Conservation (phyloP, 495 filamentous ascomycete species). For the Tuber magnatum region DNA sequence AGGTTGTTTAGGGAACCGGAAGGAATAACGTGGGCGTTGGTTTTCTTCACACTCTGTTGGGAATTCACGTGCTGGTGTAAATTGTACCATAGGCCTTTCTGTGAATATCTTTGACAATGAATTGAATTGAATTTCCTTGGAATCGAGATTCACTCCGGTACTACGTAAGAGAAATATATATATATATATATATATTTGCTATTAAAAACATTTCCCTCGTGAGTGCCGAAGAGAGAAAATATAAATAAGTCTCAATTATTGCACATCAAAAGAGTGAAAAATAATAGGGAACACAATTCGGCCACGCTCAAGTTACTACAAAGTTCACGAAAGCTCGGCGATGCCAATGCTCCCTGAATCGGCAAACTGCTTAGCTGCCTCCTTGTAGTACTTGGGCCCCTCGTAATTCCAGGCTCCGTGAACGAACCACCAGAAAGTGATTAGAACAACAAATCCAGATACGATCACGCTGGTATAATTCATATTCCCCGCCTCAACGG, state of each 20-base stretch:
- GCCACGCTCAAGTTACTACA: background rate
- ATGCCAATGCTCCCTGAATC: background rate
- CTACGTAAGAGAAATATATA: background rate
- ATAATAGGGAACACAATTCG: constrained; percentile 1
- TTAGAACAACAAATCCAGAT: constrained; percentile 50
- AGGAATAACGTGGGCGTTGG: background rate
- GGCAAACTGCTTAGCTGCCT: constrained; percentile 30
- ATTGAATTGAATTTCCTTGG: background rate
- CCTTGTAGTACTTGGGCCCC: constrained; percentile 49
- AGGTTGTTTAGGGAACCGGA: background rate
- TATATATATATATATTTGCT: background rate
- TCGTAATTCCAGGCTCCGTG: constrained; percentile 52
- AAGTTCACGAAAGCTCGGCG: background rate
- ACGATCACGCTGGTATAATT: constrained; percentile 64
- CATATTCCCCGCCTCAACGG: constrained; percentile 55
- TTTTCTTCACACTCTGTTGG: background rate
- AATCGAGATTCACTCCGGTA: background rate
- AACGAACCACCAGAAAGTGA: constrained; percentile 59
- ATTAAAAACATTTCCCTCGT: background rate
- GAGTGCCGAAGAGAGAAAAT: background rate
- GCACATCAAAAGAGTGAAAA: background rate
- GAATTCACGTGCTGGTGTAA: background rate
- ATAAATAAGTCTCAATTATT: background rate
- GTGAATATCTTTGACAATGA: constrained; percentile 2
- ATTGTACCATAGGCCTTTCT: background rate